phyloP scores from a whole-genome alignment of 192 early-diverging fungal genomes.

The Lunasporangiospora selenospora region DNA sequence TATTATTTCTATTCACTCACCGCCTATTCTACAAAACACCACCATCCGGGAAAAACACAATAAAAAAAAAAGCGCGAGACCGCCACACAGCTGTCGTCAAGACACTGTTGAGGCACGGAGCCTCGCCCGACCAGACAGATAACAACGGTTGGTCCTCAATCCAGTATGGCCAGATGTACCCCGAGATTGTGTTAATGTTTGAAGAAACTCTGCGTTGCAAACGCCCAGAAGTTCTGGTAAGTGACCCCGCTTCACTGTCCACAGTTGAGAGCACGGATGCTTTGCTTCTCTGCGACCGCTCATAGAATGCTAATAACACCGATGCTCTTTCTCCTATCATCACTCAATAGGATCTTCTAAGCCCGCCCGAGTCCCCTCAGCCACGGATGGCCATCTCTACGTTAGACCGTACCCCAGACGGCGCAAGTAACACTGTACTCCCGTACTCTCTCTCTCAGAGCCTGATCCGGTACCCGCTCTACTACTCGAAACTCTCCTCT shows the following conservation, averaged over 20 bases:
- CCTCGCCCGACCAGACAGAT: slow-evolving; percentile 63
- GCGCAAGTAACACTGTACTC: slow-evolving; percentile 25
- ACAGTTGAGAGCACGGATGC: background rate
- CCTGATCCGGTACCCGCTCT: slow-evolving; percentile 50
- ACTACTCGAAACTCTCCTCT: slow-evolving; percentile 55
- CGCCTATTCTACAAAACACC: background rate
- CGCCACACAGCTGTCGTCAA: slow-evolving; percentile 63
- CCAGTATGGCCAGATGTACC: slow-evolving; percentile 64
- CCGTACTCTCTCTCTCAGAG: slow-evolving; percentile 34
- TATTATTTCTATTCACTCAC: background rate
- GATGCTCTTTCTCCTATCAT: too few species aligned
- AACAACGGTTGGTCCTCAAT: slow-evolving; percentile 70
- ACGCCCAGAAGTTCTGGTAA: slow-evolving; percentile 53
- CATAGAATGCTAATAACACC: too few species aligned
- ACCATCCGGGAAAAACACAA: too few species aligned
- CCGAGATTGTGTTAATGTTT: slow-evolving; percentile 63
- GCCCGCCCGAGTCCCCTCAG: slow-evolving; percentile 38
- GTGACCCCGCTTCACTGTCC: too few species aligned
- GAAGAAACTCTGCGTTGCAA: slow-evolving; percentile 56
- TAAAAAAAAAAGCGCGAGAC: slow-evolving; percentile 67
- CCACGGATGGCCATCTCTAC: slow-evolving; percentile 15
- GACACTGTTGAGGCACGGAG: slow-evolving; percentile 56
- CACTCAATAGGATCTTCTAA: slow-evolving; percentile 35
- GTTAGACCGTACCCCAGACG: slow-evolving; percentile 30
- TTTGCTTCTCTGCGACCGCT: background rate